Conservation (phyloP, 345 rosid species). For the Syzygium aromaticum region DNA sequence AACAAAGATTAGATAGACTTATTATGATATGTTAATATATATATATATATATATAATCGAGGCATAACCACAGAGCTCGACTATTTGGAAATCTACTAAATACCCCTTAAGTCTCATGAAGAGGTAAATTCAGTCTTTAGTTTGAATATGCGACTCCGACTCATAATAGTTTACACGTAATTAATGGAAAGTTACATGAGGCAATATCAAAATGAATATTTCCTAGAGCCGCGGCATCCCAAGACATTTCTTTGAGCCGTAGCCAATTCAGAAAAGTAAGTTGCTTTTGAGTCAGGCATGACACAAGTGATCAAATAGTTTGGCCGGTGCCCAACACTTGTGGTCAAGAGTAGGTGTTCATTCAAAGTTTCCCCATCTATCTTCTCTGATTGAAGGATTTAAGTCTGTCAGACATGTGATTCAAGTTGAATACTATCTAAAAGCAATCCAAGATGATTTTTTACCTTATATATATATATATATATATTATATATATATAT, state of each 20-base stretch:
- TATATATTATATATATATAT: too few species aligned
- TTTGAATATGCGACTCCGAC: neutral
- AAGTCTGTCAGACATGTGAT: neutral
- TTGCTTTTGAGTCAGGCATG: neutral
- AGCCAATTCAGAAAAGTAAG: neutral
- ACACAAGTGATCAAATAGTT: neutral
- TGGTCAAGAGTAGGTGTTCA: neutral
- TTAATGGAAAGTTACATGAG: neutral
- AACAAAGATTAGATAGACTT: neutral
- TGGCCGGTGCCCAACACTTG: neutral
- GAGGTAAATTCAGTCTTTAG: neutral
- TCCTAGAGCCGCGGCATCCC: neutral
- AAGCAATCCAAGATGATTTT: neutral
- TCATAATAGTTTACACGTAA: neutral
- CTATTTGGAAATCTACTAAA: neutral
- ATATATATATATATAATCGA: too few species aligned
- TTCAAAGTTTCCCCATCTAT: neutral
- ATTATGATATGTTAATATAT: neutral
- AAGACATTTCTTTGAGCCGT: neutral
- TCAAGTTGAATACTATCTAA: neutral
- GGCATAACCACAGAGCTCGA: neutral
- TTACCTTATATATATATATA: neutral
- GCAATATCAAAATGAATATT: neutral
- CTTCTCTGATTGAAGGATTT: neutral
- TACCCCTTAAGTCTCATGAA: fast-evolving